Base-by-base conservation (phyloP, 495 filamentous ascomycete species). In the Aspergillus coremiiformis region DNA sequence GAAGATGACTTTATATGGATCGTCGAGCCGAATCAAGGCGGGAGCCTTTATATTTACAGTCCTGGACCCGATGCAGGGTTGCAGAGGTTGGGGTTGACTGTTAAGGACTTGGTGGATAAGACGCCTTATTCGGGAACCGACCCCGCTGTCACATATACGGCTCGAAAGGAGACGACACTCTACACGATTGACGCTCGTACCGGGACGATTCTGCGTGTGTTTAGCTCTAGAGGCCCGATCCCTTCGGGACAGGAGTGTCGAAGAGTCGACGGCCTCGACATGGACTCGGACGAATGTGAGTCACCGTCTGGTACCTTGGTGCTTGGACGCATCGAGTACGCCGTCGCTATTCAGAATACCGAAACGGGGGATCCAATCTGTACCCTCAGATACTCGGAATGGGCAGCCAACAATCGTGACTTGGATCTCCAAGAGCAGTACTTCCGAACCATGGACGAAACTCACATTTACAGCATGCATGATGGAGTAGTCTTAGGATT, bases 1-100 rank as follows among this genome's bases (percentile, higher is more conserved):
- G 82, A 90, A 44, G 87, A 95, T 55, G 83, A 90, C 49, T 90
- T 89, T 53, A 66, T 95, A n/a, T 98, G 93, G 93, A 90, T 96
- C 44, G 89, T 98, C 43, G 94, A 97, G 64, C 93, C 93, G 8
- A 93, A 82, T 47, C 79, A 84, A 52, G 86, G 95, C 66, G 93
- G 93, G 2, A 83, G 79, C 60, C 76, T 98, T n/a, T 96, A 93
- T 56, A 81, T 94, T 20, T 95, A 92, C 74, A 81, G 80, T 27
- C 87, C 81, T 9, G 80, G 75, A 4, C 74, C 75, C 0, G 67
- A 80, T 17, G 69, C 85, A 24, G 81, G 78, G 11, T 58, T 84
- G 46, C 76, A 86, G 65, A 80, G 78, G 56, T 66, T 88, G 24
- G 83, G 78, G 32, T 66, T 85, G 54, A 87, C 89, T 0, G 89